Base-by-base conservation (phyloP, 169 alveolate species). In the Plasmodium vinckei region DNA sequence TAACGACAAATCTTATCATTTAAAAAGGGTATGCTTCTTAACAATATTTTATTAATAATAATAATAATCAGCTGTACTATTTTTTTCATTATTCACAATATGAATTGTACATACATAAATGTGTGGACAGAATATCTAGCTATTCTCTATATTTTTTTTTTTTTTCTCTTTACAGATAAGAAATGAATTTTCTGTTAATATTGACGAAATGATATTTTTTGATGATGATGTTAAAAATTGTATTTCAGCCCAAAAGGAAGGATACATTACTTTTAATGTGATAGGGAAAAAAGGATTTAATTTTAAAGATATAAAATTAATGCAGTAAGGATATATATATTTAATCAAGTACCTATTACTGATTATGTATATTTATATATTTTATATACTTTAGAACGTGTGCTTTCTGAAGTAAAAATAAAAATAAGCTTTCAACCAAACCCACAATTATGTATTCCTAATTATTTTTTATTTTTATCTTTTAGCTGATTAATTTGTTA, bases 221-320 rank as follows among this genome's bases (percentile, higher is more conserved):
- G 88, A 75, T 27, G 88, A 75, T 10, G 88, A 75, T 56, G 25
- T 75, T 63, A 75, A 75, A 17, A 75, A 75, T 42, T 75, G 88
- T 57, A 10, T 54, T 56, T 75, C 88, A 12, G 88, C 88, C 0
- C 19, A 64, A 23, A 75, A 63, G n/a, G 88, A 75, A 42, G 88
- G 88, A 9, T 75, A 75, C 19, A 49, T 75, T 9, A 75, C 88
- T 21, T 75, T 75, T 33, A 75, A 75, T 54, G 88, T 75, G 7
- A 75, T 56, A n/a, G 88, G 88, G n/a, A 75, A 75, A 17, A 61
- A 75, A 9, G 88, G 88, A 23, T 75, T 75, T 56, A 75, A 75
- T 54, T 75, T 75, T 27, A 75, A 63, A 25, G 64, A 67, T 9
- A 49, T 75, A 9, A 61, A 75, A 63, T 39, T 75, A 49, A 19